Base-by-base conservation (phyloP, 495 filamentous ascomycete species). In the Penicillium bialowiezense region DNA sequence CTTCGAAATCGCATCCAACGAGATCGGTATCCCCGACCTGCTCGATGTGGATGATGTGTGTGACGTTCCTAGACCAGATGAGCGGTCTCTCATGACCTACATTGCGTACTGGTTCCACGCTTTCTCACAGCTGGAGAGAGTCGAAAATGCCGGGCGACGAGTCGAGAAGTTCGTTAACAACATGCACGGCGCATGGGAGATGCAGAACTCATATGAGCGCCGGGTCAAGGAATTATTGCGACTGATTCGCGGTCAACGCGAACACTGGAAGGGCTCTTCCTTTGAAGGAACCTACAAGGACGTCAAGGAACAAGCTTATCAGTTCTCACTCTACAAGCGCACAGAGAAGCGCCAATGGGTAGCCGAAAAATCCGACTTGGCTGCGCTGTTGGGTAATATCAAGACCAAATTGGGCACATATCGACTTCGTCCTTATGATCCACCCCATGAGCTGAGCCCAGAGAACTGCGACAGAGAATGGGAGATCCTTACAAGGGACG, bases 91-190 rank as follows among this genome's bases (percentile, higher is more conserved):
- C 64, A 97, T 98, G 92, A 98, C 93, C 5, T 98, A 98, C 63
- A 97, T 98, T 55, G 93, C 93, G 50, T 97, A 97, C 69, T 98
- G 95, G 93, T 98, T 97, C 78, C 93, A 98, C 59, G 95, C 93
- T 49, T 98, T 98, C 61, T 96, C 91, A 18, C 91, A 97, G 62
- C 89, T 98, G 81, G 93, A 98, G 68, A 81, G 90, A 53, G 95
- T 98, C 10, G 93, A 98, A 63, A 98, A 97, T 64, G 95, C 95
- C 2, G 93, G 93, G 2, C 81, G 93, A 45, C 81, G 93, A 49
- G 93, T 98, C 2, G 93, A 98, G 74, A 98, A 98, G 73, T 98
- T 98, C 57, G 88, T 97, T 37, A 89, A 88, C 62, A 96, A 93
- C 61, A 97, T 97, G 93, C 90, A 96, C 55, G 93, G 92, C n/a